These are phyloP conservation scores for Fusarium gaditjirri DNA, from an alignment of 2,329 filamentous ascomycete genomes.

Conservation along the genomic window DNA sequence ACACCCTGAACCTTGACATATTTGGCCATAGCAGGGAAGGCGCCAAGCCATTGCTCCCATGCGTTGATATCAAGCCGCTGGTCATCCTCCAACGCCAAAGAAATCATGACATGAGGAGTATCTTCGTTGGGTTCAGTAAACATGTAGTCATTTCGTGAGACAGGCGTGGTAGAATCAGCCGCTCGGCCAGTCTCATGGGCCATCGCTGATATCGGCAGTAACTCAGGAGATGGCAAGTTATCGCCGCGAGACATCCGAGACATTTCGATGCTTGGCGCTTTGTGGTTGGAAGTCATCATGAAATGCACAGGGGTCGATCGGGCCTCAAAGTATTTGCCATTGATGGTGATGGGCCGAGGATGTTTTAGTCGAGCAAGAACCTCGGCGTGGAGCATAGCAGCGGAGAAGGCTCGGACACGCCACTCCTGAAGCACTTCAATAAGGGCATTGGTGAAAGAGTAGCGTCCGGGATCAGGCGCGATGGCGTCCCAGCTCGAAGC, in stretches of 20 bases:
- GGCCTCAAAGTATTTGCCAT: conserved; percentile 67
- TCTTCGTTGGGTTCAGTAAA: conserved; percentile 62
- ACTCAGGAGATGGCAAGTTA: conserved; percentile 38
- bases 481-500: conserved; percentile 72
- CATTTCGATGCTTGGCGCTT: conserved; percentile 67
- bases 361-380: conserved; percentile 69
- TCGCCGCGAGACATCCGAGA: conserved; percentile 50
- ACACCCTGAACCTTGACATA: conserved; percentile 70
- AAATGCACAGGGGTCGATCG: conserved; percentile 70
- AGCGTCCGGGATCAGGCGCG: conserved; percentile 67
- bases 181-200: conserved; percentile 43
- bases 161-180: conserved; percentile 34
- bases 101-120: conserved; percentile 70
- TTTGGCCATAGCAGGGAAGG: conserved; percentile 67
- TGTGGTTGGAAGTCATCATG: conserved; percentile 71
- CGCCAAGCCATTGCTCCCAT: conserved; percentile 67
- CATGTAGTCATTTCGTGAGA: conserved; percentile 43
- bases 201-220: conserved; percentile 30
- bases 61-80: conserved; percentile 66
- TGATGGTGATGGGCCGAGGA: conserved; percentile 65
- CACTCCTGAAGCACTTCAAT: conserved; percentile 70
- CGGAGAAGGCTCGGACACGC: conserved; percentile 65
- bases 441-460: conserved; percentile 68
- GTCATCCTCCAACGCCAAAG: conserved; percentile 67
- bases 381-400: conserved; percentile 70